Evolutionary conservation across 176 grass and related monocot species (phyloP).

Genomic region (Musa acuminata): DNA sequence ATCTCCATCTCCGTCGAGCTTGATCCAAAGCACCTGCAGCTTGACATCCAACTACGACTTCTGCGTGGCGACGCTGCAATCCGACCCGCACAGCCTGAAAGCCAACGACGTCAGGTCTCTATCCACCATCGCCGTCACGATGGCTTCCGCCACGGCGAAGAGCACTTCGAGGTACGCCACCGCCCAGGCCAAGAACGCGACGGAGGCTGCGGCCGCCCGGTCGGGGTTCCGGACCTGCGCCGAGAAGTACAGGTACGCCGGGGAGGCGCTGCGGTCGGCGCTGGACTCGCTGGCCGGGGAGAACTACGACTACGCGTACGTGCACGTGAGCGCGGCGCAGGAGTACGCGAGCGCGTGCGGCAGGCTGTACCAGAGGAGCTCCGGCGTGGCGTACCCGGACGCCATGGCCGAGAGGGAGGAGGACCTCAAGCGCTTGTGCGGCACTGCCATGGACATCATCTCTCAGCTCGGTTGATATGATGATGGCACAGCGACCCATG

Average conservation of each 20-base stretch:
- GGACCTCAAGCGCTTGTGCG: conserved; percentile 7
- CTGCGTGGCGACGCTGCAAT: conserved; percentile 11
- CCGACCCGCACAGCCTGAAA: conserved; percentile 9
- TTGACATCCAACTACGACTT: conserved; percentile 8
- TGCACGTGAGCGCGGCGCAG: conserved; percentile 14
- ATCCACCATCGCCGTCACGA: neutral
- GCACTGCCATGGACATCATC: conserved; percentile 7
- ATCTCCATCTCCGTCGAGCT: neutral
- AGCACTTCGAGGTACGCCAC: neutral
- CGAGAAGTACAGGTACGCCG: conserved; percentile 17
- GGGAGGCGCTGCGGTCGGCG: conserved; percentile 12
- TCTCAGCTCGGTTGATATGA: neutral
- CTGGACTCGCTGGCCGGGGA: neutral
- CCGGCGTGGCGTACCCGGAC: neutral
- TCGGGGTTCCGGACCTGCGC: neutral
- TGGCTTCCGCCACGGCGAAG: neutral
- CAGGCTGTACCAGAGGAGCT: neutral
- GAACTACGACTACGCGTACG: conserved; percentile 18
- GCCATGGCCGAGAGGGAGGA: conserved; percentile 6
- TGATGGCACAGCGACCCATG: too few relatives aligned
- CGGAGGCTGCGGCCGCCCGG: too few relatives aligned
- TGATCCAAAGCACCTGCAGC: conserved; percentile 8
- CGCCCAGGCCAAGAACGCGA: too few relatives aligned
- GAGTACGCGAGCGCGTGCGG: conserved; percentile 8
- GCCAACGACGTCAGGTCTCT: conserved; percentile 4